Base-by-base conservation (phyloP, 2,329 filamentous ascomycete genomes). In the Catunica adiposa region DNA sequence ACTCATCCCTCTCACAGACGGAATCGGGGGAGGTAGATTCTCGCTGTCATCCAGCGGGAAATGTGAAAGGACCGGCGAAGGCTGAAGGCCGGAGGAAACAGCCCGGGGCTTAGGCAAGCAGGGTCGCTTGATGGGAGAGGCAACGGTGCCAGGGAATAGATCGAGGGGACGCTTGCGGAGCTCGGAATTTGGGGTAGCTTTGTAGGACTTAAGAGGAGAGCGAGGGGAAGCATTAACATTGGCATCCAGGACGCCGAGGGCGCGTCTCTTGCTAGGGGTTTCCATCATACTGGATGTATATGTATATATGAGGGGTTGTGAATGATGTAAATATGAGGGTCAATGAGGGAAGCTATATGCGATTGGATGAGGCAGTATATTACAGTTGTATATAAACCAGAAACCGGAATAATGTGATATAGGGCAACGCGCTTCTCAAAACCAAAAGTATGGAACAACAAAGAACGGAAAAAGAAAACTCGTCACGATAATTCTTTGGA, bases 231-330 rank as follows among this genome's bases (percentile, higher is more conserved):
- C 56, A 11, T 54, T 56, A 3, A 54, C 51, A 48, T 60, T 60
- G 37, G 59, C 55, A 50, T 59, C 57, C 11, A 59, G 53, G 37
- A 55, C 50, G 26, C 55, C 51, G 37, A 60, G 57, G 48, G 57
- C 59, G 57, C 57, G 57, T 58, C 59, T 56, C 42, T 57, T 56
- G 31, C 29, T 56, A 11, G 59, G 59, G n/a, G 59, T 58, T 38
- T 53, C 51, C 52, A 57, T 57, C 9, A 42, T 34, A 48, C 51
- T 54, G 20, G 22, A 6, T 7, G 29, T 4, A 23, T 5, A 22
- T 53, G 23, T n/a, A n/a, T n/a, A n/a, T n/a, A n/a, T n/a, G n/a
- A n/a, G 51, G 25, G 51, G 15, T 26, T 42, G 14, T 17, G n/a
- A n/a, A n/a, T 26, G 29, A 15, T 20, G 15, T 5, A 23, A 11